Base-by-base conservation (phyloP, 2,329 filamentous ascomycete genomes). In the Botrytis hyacinthi region DNA sequence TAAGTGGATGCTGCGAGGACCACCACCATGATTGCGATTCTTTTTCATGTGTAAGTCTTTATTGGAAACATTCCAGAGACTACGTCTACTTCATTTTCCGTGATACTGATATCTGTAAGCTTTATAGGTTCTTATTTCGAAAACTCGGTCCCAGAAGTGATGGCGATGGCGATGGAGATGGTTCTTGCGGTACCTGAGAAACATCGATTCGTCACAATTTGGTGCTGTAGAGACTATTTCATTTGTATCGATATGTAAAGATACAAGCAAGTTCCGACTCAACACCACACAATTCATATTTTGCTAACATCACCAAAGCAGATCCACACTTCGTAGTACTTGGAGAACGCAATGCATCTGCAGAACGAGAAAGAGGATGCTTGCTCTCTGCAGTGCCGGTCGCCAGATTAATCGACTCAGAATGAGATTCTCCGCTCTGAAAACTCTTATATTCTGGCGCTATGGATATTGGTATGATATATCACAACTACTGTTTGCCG, bases 331-430 rank as follows among this genome's bases (percentile, higher is more conserved):
- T 14, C 48, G 4, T 51, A n/a, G 20, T n/a, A 12, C 4, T 51
- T 44, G 42, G 6, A 51, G 4, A 10, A n/a, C 22, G 5, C 22
- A 51, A n/a, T 51, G 0, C 48, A 4, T 0, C 6, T 2, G 22
- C 26, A 26, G 22, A 51, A 14, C 48, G 9, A 51, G 22, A n/a
- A 51, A n/a, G 26, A n/a, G 10, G 26, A 20, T 51, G 10, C 9
- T 51, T 51, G 22, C 0, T n/a, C 26, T 10, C 48, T 48, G 4
- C 22, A 51, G 10, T 51, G 26, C 22, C 9, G 10, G 10, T 12
- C 22, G 26, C n/a, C 22, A 14, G 48, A 26, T n/a, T 26, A 2
- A 12, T n/a, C 4, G 48, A 12, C 10, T n/a, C 48, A n/a, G 10
- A 14, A 51, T 51, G 48, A 14, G 4, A 6, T 7, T 14, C 48